Conservation (phyloP, 179 eudicot genomes). For the Dionaea muscipula region DNA sequence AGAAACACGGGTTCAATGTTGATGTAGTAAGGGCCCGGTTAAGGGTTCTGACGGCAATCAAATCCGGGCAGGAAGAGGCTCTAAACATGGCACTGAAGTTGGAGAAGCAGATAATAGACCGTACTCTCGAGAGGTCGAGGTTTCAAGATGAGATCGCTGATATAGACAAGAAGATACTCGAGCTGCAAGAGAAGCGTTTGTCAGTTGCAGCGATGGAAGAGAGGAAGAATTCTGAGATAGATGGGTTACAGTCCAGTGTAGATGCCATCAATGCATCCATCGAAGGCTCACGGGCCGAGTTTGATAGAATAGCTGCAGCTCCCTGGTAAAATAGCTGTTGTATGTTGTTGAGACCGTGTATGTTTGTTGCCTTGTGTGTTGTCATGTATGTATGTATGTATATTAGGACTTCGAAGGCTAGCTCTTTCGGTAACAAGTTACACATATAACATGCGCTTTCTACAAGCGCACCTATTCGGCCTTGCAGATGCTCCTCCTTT, state of each 20-base stretch:
- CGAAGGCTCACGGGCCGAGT: slow-evolving; percentile 23
- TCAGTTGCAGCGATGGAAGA: slow-evolving; percentile 25
- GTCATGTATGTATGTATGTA: too few relatives aligned
- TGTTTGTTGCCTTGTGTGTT: too few relatives aligned
- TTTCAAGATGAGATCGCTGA: slow-evolving; percentile 32
- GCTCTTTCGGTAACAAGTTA: too few relatives aligned
- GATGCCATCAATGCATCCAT: slow-evolving; percentile 16
- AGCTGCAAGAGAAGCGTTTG: slow-evolving; percentile 35
- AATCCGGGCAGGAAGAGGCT: slow-evolving; percentile 30
- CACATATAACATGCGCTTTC: too few relatives aligned
- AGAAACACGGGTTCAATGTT: slow-evolving; percentile 58
- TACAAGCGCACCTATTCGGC: too few relatives aligned
- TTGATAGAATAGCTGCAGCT: slow-evolving; percentile 29
- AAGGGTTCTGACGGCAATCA: slow-evolving; percentile 25
- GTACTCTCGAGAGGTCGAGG: slow-evolving; percentile 15
- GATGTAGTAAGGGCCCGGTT: slow-evolving; percentile 30
- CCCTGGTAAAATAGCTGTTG: slow-evolving; percentile 17
- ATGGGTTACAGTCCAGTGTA: slow-evolving; percentile 18
- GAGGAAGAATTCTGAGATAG: slow-evolving; percentile 30
- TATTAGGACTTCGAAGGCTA: too few relatives aligned
- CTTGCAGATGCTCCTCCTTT: too few relatives aligned
- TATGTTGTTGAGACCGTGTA: neutral
- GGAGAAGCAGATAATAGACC: slow-evolving; percentile 24
- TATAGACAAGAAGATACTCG: slow-evolving; percentile 33
- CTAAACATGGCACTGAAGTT: slow-evolving; percentile 17